Evolutionary conservation across 352 stramenopile genomes (phyloP).

Genomic region (Phytophthora fragariae): DNA sequence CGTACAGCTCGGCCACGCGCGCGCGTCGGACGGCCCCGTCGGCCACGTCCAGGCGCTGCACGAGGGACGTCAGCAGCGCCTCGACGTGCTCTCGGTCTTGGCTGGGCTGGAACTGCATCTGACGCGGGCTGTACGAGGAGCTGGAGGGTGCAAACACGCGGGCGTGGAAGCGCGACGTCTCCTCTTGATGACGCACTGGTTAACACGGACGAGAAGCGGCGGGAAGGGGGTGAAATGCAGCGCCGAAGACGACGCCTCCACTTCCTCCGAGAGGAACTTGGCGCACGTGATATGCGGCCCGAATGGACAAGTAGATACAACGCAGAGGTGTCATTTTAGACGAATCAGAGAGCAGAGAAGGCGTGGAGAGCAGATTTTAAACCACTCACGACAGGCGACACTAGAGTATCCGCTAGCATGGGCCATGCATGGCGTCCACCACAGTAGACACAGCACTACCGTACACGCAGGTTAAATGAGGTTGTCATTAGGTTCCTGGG

Average conservation of each 20-base stretch:
- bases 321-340: conserved; percentile 4
- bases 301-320: conserved; percentile 10
- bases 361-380: not conserved
- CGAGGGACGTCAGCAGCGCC: conserved; percentile 60
- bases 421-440: too few species aligned
- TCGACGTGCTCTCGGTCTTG: conserved; percentile 79
- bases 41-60: conserved; percentile 62
- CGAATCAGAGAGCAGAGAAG: conserved; percentile 3
- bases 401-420: too few species aligned
- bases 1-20: conserved; percentile 66
- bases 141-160: too few species aligned
- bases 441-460: too few species aligned
- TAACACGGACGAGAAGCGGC: not conserved
- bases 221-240: not conserved
- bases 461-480: too few species aligned
- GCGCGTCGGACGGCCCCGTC: conserved; percentile 46
- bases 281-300: not conserved
- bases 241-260: not conserved
- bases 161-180: conserved; percentile 1
- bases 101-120: conserved; percentile 34
- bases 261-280: not conserved
- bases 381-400: too few species aligned
- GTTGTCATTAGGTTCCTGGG: too few species aligned
- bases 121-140: not conserved
- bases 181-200: conserved; percentile 8